Percentiles rank a stretch among this genome's conserved stretches.
These are phyloP conservation scores for Nigrograna mackinnonii DNA, from an alignment of 2,329 filamentous ascomycete species.

Conservation along the genomic window DNA sequence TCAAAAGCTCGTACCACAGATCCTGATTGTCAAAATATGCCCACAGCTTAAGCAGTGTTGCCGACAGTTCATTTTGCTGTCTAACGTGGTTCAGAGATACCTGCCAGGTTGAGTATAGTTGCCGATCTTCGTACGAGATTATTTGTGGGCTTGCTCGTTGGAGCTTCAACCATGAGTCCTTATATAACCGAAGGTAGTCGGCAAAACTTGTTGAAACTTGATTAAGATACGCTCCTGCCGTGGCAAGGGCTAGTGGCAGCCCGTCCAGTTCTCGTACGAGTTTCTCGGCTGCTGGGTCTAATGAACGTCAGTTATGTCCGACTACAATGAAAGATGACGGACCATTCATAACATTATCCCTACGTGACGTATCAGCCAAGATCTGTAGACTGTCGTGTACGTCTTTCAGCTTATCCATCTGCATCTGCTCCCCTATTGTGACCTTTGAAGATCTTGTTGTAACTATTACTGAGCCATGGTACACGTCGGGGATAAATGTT, in stretches of 20 bases:
- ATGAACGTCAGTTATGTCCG: constrained; percentile 5
- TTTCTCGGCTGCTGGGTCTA: constrained; percentile 28
- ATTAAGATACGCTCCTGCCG: constrained; percentile 41
- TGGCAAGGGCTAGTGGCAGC: constrained; percentile 16
- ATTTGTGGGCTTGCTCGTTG: constrained; percentile 32
- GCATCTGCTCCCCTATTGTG: constrained; percentile 36
- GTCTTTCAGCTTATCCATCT: constrained; percentile 36
- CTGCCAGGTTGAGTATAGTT: constrained; percentile 38
- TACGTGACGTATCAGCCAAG: constrained; percentile 29
- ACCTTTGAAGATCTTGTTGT: constrained; percentile 43
- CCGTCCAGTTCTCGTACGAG: constrained; percentile 12
- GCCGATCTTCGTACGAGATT: constrained; percentile 33
- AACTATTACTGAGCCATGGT: constrained; percentile 49
- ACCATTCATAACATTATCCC: constrained; percentile 26
- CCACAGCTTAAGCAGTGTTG: constrained; percentile 45
- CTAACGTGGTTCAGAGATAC: constrained; percentile 44
- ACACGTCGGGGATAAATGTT: constrained; percentile 12
- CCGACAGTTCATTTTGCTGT: constrained; percentile 28
- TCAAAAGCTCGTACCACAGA: constrained; percentile 51
- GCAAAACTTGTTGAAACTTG: constrained; percentile 39
- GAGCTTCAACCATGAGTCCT: constrained; percentile 42
- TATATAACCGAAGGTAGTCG: constrained; percentile 47
- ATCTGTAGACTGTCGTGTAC: constrained; percentile 35
- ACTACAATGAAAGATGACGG: constrained; percentile 6
- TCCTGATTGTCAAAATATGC: constrained; percentile 49